Evolutionary conservation across 176 grass and related monocot genomes (phyloP).

Genomic region (Musa acuminata): DNA sequence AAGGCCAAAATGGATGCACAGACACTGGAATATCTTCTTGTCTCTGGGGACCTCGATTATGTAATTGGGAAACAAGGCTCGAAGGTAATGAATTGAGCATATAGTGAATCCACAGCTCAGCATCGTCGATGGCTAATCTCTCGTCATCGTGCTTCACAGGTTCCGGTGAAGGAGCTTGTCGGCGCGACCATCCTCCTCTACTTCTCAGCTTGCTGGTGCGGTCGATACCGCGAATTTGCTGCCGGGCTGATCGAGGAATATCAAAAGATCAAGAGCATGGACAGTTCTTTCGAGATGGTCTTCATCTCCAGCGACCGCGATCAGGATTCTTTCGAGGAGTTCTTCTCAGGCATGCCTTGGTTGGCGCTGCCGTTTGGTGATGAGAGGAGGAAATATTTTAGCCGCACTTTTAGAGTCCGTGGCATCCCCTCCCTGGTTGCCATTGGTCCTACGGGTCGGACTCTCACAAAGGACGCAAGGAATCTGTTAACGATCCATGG

Average conservation of each 20-base stretch:
- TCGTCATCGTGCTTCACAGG: conserved; percentile 20
- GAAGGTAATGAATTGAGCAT: conserved; percentile 37
- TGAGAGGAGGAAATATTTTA: conserved; percentile 37
- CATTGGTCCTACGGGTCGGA: conserved; percentile 53
- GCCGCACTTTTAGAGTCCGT: conserved; percentile 33
- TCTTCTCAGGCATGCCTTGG: conserved; percentile 77
- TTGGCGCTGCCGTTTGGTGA: conserved; percentile 64
- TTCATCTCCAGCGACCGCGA: conserved; percentile 66
- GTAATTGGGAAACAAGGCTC: conserved; percentile 36
- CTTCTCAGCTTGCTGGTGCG: conserved; percentile 73
- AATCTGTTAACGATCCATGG: conserved; percentile 34
- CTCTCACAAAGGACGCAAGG: conserved; percentile 43
- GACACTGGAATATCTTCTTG: conserved; percentile 65
- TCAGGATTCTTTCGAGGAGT: conserved; percentile 47
- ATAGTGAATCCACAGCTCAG: too few relatives aligned
- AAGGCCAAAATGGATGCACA: conserved; percentile 52
- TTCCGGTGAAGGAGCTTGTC: conserved; percentile 54
- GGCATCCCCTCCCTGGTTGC: conserved; percentile 55
- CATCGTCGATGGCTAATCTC: too few relatives aligned
- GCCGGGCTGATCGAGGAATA: conserved; percentile 53
- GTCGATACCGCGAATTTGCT: conserved; percentile 53
- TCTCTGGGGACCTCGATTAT: conserved; percentile 44
- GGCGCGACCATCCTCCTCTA: conserved; percentile 76
- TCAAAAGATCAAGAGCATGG: conserved; percentile 55
- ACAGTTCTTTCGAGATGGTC: conserved; percentile 52